These are phyloP conservation scores for Tolypocladium tundrense DNA, from an alignment of 2,329 filamentous ascomycete genomes.

Conservation along the genomic window DNA sequence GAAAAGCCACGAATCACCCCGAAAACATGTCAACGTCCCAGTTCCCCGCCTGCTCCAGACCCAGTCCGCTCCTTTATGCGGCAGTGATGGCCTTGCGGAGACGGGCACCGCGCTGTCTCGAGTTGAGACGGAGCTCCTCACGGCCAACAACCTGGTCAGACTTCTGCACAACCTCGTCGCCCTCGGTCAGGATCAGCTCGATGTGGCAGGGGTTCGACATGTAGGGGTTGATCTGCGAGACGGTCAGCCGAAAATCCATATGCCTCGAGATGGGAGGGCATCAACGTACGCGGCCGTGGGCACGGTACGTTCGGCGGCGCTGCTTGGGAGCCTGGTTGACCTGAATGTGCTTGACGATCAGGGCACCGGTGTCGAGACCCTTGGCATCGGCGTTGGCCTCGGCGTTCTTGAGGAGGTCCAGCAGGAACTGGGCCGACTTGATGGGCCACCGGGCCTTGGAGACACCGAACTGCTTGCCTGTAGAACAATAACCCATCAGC, in stretches of 20 bases:
- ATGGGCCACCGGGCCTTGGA: conserved; percentile 96
- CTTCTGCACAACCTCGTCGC: conserved; percentile 92
- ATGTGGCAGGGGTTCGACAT: conserved; percentile 99
- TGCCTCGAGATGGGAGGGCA: neutral
- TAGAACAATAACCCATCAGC: conserved; percentile 18
- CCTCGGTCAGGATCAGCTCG: conserved; percentile 98
- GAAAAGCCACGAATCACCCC: conserved; percentile 24
- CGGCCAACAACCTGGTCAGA: conserved; percentile 68
- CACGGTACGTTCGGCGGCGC: conserved; percentile 98
- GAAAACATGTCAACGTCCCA: conserved; percentile 8
- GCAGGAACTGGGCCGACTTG: conserved; percentile 97
- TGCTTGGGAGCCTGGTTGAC: conserved; percentile 99
- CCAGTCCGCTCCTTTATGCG: conserved; percentile 35
- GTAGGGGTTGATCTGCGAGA: conserved; percentile 90
- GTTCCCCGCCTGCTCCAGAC: neutral
- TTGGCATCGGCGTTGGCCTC: conserved; percentile 96
- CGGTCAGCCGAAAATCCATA: neutral
- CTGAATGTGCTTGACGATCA: conserved; percentile 99
- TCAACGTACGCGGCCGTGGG: conserved; percentile 92
- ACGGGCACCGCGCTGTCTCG: conserved; percentile 79
- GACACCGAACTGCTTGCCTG: conserved; percentile 98
- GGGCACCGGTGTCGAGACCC: conserved; percentile 93
- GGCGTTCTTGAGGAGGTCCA: conserved; percentile 94
- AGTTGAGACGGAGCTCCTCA: conserved; percentile 62
- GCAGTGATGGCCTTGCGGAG: conserved; percentile 54